These are phyloP conservation scores for Porcisia deanei DNA, from an alignment of 208 protist genomes.

Conservation along the genomic window DNA sequence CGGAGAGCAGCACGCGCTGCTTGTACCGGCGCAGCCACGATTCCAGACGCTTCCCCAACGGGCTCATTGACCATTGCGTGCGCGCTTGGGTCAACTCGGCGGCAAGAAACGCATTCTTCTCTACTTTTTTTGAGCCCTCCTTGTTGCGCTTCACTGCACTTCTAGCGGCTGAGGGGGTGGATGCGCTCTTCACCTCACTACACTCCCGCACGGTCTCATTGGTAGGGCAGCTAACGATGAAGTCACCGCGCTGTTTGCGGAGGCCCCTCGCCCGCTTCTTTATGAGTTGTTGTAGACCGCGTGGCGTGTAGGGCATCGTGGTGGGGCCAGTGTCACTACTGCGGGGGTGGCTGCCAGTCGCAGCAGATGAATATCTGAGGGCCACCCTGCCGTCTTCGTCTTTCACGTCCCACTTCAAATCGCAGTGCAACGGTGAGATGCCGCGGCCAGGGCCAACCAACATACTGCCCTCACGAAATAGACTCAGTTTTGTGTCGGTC, in stretches of 20 bases:
- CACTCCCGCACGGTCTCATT: neutral
- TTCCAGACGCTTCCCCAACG: slow-evolving; percentile 21
- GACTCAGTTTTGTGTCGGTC: slow-evolving; percentile 8
- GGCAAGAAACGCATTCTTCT: neutral
- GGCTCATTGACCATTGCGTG: neutral
- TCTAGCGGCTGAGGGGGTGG: neutral
- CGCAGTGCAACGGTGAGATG: neutral
- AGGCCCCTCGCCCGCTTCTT: slow-evolving; percentile 5
- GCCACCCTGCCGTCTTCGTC: neutral
- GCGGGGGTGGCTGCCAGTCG: neutral
- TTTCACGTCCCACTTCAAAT: neutral
- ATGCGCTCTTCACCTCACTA: neutral
- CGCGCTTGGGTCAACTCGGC: neutral
- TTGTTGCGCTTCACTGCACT: slow-evolving; percentile 3
- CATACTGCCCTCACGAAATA: slow-evolving; percentile 4
- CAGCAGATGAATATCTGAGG: neutral
- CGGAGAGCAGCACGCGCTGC: slow-evolving; percentile 19
- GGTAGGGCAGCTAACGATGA: neutral
- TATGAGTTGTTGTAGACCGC: neutral
- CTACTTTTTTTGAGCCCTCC: neutral
- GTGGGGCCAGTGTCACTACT: neutral
- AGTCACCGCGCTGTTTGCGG: neutral
- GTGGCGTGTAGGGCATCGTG: neutral
- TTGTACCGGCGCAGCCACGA: slow-evolving; percentile 26
- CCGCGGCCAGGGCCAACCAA: slow-evolving; percentile 23